A percentile compares a stretch with the other conserved stretches of the same genome.
These are phyloP conservation scores for Bothriochloa decipiens DNA, from an alignment of 176 grass and related monocot species.

Conservation along the genomic window DNA sequence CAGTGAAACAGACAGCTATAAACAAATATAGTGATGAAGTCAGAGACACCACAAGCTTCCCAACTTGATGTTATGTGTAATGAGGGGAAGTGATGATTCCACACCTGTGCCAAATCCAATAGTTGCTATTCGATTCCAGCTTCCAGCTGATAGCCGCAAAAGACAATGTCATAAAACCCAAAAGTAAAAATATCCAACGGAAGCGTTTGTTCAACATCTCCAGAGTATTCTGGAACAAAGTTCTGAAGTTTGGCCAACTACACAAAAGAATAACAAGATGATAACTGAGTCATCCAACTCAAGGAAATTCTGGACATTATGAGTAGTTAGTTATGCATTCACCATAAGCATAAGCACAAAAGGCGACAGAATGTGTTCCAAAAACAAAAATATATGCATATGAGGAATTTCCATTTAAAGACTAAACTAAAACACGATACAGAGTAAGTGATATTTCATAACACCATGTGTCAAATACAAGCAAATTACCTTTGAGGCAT, in stretches of 20 bases:
- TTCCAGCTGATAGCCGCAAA: slow-evolving; percentile 88
- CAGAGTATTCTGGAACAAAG: slow-evolving; percentile 64
- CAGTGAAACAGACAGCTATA: neutral
- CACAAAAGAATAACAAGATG: slow-evolving; percentile 26
- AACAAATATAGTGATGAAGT: neutral
- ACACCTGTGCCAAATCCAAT: slow-evolving; percentile 99
- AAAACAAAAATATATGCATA: slow-evolving; percentile 17
- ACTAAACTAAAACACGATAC: slow-evolving; percentile 5
- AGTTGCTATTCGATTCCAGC: slow-evolving; percentile 77
- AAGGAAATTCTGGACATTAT: slow-evolving; percentile 21
- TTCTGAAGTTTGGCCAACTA: slow-evolving; percentile 71
- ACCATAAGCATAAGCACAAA: neutral
- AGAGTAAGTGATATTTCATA: slow-evolving; percentile 23
- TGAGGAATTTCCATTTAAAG: slow-evolving; percentile 9
- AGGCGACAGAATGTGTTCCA: neutral
- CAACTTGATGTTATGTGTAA: slow-evolving; percentile 21
- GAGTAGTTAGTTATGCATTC: neutral
- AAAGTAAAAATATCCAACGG: slow-evolving; percentile 67
- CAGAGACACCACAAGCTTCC: neutral
- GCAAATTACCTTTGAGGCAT: slow-evolving; percentile 53
- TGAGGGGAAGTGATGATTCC: slow-evolving; percentile 29
- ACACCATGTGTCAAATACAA: slow-evolving; percentile 18
- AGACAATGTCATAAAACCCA: slow-evolving; percentile 78
- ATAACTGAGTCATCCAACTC: slow-evolving; percentile 37
- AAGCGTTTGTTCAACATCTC: slow-evolving; percentile 77